These are phyloP conservation scores for Nissolia schottii DNA, from an alignment of 306 rosid species.

Conservation along the genomic window DNA sequence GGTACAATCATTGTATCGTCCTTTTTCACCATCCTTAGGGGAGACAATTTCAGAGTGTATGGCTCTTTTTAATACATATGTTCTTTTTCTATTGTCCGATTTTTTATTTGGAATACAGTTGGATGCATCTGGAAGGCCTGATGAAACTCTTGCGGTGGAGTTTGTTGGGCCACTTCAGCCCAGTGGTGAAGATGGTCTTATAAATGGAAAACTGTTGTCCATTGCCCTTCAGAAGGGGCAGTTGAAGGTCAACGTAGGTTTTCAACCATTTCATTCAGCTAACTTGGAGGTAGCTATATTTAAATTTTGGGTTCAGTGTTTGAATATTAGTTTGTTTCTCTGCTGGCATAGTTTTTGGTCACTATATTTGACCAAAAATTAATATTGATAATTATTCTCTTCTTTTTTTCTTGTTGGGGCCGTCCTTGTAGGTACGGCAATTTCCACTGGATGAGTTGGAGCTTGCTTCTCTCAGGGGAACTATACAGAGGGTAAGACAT, in stretches of 20 bases:
- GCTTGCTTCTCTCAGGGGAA: constrained; percentile 88
- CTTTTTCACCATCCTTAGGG: neutral
- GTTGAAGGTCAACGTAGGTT: constrained; percentile 56
- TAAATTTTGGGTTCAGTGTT: constrained; percentile 3
- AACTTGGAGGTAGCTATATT: constrained; percentile 73
- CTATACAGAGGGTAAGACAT: constrained; percentile 73
- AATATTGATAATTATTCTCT: neutral
- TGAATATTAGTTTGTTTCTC: constrained; percentile 13
- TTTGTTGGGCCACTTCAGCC: constrained; percentile 71
- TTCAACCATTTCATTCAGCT: constrained; percentile 71
- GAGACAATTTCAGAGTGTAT: constrained; percentile 2
- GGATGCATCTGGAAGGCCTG: constrained; percentile 86
- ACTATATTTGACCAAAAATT: neutral
- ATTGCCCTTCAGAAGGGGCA: constrained; percentile 82
- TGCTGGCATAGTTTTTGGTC: constrained; percentile 16
- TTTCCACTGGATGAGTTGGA: constrained; percentile 90
- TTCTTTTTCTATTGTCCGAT: constrained; percentile 14
- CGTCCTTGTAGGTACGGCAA: constrained; percentile 54
- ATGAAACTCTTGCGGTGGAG: constrained; percentile 79
- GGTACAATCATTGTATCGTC: neutral
- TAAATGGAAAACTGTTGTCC: constrained; percentile 53
- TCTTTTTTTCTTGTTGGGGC: neutral
- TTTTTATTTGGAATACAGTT: constrained; percentile 51
- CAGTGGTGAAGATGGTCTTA: constrained; percentile 43
- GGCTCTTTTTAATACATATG: neutral